Base-by-base conservation (phyloP, 2,329 filamentous ascomycete species). In the Microcera coccophila region DNA sequence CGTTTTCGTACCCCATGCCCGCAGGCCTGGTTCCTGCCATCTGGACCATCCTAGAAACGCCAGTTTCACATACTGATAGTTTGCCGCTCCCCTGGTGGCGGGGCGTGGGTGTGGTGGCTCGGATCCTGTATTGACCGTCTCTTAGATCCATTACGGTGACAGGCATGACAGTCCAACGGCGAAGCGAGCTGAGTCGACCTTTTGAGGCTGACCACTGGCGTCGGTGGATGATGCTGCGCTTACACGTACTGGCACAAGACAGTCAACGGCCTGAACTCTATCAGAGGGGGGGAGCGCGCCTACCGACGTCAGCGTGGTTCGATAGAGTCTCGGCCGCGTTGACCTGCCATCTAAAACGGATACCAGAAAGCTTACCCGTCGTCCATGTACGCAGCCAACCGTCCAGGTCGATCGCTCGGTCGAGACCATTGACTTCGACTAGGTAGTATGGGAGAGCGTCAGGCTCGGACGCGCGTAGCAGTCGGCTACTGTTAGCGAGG, bases 181-280 rank as follows among this genome's bases (percentile, higher is more conserved):
- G 48, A 45, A 32, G 31, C 52, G 36, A 24, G 24, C 17, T 41
- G 32, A 24, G 38, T 26, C 22, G 12, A 12, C 7, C 12, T 26
- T 7, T 26, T 7, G 22, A 15, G n/a, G 24, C 24, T 28, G 24
- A 14, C 14, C 24, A 9, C 24, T 9, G 29, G 29, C 29, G 29
- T 32, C 15, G 29, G 19, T 38, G 39, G n/a, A 53, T 53, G 54
- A 56, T 57, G 54, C 45, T 53, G 50, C 37, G 36, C 45, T 54
- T 48, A 58, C 54, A 55, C 50, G 28, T 38, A 40, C 24, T 36
- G 4, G 12, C 21, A 31, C 20, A 35, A 20, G 33, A n/a, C 16
- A 16, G 16, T 35, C 36, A 19, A 24, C 21, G 35, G 39, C 34
- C 37, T 39, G 37, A 48, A 48, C 36, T 43, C 39, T 42, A 48